Evolutionary conservation across 257 asterid species (phyloP).

Genomic region (Linderniella brevidens): DNA sequence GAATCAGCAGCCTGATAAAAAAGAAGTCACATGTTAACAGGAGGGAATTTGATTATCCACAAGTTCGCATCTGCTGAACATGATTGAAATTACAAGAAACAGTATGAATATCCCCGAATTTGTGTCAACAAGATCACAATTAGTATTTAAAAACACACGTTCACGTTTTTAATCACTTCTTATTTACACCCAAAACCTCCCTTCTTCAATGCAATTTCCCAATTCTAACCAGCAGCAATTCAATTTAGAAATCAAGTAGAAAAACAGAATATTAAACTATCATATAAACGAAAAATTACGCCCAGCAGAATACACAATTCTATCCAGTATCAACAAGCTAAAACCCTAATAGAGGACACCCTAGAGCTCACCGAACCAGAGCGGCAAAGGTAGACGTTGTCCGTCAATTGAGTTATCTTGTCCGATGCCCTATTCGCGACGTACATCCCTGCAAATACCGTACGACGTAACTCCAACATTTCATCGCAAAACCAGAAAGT

Average conservation of each 20-base stretch:
- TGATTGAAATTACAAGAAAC: background rate
- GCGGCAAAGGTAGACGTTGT: constrained; percentile 81
- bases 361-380: constrained; percentile 45
- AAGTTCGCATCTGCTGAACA: background rate
- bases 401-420: constrained; percentile 77
- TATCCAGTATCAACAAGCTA: no score
- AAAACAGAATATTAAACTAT: no score
- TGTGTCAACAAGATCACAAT: background rate
- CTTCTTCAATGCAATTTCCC: no score
- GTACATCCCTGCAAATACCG: constrained; percentile 42
- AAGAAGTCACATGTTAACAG: background rate
- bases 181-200: no score
- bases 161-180: no score
- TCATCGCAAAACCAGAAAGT: background rate
- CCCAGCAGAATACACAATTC: no score
- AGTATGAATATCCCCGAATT: no score
- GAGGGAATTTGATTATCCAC: background rate
- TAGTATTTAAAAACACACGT: no score
- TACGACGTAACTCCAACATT: background rate
- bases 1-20: constrained; percentile 66
- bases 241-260: no score
- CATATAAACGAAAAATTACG: no score
- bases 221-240: no score
- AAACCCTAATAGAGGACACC: background rate
- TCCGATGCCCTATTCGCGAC: constrained; percentile 95